Evolutionary conservation across 177 flowering plant species (phyloP).

Genomic region (Telopea speciosissima): DNA sequence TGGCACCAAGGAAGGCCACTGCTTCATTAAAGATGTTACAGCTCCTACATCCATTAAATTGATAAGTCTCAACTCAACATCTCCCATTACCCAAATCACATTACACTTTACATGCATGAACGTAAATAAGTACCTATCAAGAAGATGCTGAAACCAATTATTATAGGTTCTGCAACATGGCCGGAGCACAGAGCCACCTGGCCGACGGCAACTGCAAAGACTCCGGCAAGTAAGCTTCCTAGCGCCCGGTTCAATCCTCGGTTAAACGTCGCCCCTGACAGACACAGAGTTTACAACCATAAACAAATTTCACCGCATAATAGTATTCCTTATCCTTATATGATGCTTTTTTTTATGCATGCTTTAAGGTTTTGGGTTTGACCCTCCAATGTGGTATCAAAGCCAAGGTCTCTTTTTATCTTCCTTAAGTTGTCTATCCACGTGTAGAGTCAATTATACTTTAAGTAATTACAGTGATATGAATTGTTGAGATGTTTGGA

Average conservation of each 20-base stretch:
- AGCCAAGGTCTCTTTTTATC: too few relatives aligned
- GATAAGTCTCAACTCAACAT: neutral
- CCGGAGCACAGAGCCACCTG: constrained; percentile 51
- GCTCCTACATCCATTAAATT: constrained; percentile 41
- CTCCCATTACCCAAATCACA: too few relatives aligned
- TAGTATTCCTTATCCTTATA: too few relatives aligned
- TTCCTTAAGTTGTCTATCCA: too few relatives aligned
- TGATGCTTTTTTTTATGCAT: too few relatives aligned
- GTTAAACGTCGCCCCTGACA: constrained; percentile 70
- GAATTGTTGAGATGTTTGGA: too few relatives aligned
- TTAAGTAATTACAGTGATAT: too few relatives aligned
- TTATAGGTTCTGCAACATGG: constrained; percentile 45
- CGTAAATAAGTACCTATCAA: constrained; percentile 32
- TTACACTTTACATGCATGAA: too few relatives aligned
- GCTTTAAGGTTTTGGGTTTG: too few relatives aligned
- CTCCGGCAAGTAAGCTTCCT: constrained; percentile 80
- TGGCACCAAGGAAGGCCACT: constrained; percentile 63
- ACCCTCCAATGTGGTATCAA: too few relatives aligned
- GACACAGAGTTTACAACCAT: neutral
- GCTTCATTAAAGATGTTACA: constrained; percentile 69
- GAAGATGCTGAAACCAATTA: constrained; percentile 76
- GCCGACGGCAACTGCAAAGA: constrained; percentile 47
- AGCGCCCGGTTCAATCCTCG: constrained; percentile 80
- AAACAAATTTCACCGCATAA: neutral
- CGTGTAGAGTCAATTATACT: too few relatives aligned